Evolutionary conservation across 768 basidiomycete species (phyloP), one percentile per base, ranked within the genome.

Genomic region (Suillus subluteus): DNA sequence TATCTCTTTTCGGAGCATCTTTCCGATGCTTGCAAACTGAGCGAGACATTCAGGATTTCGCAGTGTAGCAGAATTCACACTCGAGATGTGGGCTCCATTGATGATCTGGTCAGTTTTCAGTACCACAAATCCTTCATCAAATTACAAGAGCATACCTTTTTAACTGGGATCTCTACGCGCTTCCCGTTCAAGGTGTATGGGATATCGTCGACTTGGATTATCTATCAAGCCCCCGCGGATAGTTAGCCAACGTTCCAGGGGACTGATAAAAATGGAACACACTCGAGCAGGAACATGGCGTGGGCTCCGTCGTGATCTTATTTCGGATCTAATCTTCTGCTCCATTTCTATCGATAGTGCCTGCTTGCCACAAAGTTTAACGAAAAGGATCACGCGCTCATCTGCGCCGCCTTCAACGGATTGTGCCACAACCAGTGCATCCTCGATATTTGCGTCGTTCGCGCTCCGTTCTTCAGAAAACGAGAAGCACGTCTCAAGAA

Each of bases 101-200:
- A 94, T 87, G 70, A 94, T 88, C 91, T 91, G 72, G 62, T 68
- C 68, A 62, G 62, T 44, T 38, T 18, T 7, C 50, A 64, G 61
- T 63, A 64, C 65, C 70, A 65, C 59, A 55, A 69, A 67, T 65
- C 44, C 65, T 67, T 26, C 50, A 30, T 26, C 50, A 23, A 68
- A 66, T 44, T 46, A 41, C 63, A 37, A 64, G 59, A 56, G 65
- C 58, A 54, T 64, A 67, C 88, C 86, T 91, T 92, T 77, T 90
- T 91, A 46, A 91, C 87, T 13, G 89, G 82, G 11, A 92, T 90
- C 75, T 94, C 92, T 56, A 94, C 91, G 52, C 89, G 85, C 74
- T 94, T 95, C 43, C 89, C 89, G 69, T 92, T 94, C 67, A 94
- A 77, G 26, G 92, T 95, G 73, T 93, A 90, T 5, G 91, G 91